phyloP scores from a whole-genome alignment of 2,329 filamentous ascomycete genomes.

The Fusarium sp. region DNA sequence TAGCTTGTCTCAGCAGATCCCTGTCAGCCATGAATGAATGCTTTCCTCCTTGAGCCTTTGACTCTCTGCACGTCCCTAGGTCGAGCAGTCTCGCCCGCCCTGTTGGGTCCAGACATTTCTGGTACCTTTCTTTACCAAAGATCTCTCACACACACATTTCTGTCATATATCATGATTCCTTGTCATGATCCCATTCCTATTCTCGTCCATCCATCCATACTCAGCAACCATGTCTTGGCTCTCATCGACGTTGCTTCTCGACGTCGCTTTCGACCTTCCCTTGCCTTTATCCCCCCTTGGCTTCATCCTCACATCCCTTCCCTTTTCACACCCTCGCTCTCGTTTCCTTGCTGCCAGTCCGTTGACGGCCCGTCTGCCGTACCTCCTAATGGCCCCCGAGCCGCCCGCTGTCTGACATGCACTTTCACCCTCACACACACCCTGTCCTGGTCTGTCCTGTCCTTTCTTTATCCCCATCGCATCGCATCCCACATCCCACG shows the following conservation, averaged over 20 bases:
- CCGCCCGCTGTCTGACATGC: conserved; percentile 37
- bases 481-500: conserved; percentile 25
- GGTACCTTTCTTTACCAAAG: conserved; percentile 20
- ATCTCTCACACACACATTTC: conserved; percentile 12
- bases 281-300: conserved; percentile 29
- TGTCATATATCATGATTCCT: conserved; percentile 31
- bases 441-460: conserved; percentile 1
- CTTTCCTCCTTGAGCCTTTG: conserved; percentile 23
- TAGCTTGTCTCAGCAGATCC: conserved; percentile 26
- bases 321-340: conserved; percentile 33
- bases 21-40: conserved; percentile 18
- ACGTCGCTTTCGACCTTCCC: conserved; percentile 28
- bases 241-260: conserved; percentile 44
- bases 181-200: conserved; percentile 13
- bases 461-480: conserved; percentile 15
- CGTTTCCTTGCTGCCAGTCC: conserved; percentile 28
- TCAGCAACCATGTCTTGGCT: conserved; percentile 31
- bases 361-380: conserved; percentile 42
- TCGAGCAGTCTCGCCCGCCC: conserved; percentile 17
- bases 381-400: conserved; percentile 36
- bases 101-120: conserved; percentile 31
- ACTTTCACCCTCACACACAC: conserved; percentile 18
- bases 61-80: conserved; percentile 11
- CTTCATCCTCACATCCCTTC: conserved; percentile 26
- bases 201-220: background rate